Evolutionary conservation across 768 basidiomycete genomes (phyloP).

Genomic region (Amylocystis lapponica): DNA sequence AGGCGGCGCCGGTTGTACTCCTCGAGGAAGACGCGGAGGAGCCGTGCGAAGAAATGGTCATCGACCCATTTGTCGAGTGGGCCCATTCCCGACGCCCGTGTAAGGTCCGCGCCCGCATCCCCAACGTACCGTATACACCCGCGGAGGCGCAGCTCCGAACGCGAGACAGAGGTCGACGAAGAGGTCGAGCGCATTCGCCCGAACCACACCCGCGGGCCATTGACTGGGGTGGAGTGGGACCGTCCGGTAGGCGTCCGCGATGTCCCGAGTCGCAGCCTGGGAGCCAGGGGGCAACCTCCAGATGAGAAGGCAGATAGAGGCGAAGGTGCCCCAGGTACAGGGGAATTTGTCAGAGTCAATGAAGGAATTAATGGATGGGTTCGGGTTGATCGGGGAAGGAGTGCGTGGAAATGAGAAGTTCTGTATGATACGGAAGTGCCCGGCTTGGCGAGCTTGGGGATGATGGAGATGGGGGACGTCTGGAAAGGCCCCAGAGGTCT

Average conservation of each 20-base stretch:
- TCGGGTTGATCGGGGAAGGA: not conserved
- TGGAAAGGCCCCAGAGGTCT: conserved; percentile 23
- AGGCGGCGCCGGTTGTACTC: too few species aligned
- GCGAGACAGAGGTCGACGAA: conserved; percentile 5
- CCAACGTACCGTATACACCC: conserved; percentile 4
- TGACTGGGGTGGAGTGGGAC: conserved; percentile 25
- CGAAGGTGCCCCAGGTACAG: conserved; percentile 40
- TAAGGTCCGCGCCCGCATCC: conserved; percentile 9
- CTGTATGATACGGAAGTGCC: conserved; percentile 22
- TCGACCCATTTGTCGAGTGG: too few species aligned
- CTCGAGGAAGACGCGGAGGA: too few species aligned
- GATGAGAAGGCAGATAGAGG: conserved; percentile 23
- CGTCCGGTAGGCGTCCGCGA: conserved; percentile 33
- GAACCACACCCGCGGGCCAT: conserved; percentile 30
- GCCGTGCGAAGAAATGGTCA: too few species aligned
- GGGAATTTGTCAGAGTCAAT: conserved; percentile 31
- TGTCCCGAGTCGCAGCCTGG: conserved; percentile 28
- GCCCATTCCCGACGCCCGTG: conserved; percentile 12
- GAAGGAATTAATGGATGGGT: conserved; percentile 20
- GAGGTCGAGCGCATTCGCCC: conserved; percentile 1
- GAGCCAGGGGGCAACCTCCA: conserved; percentile 31
- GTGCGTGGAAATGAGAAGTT: conserved; percentile 22
- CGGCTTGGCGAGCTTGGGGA: conserved; percentile 21
- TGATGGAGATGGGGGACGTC: conserved; percentile 20
- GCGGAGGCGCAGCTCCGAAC: not conserved